Percentiles rank a stretch among this genome's conserved stretches.
Evolutionary conservation across 768 basidiomycete genomes (phyloP).

Genomic region (Sporobolomyces pararoseus): DNA sequence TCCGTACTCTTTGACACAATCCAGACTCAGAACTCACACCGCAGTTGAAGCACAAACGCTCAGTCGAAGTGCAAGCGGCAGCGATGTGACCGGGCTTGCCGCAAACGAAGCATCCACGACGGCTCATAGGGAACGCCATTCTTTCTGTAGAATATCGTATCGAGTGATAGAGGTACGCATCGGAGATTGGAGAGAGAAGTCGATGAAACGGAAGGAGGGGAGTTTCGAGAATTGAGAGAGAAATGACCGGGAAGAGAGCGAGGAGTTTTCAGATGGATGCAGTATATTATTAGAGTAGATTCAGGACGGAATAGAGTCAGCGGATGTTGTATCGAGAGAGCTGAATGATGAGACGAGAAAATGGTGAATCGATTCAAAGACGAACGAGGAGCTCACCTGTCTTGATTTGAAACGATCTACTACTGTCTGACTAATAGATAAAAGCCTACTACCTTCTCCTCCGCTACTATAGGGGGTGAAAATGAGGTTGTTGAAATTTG

Average conservation of each 20-base stretch:
- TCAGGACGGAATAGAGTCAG: not conserved
- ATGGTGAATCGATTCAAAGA: not conserved
- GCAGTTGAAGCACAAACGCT: conserved; percentile 42
- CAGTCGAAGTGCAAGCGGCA: conserved; percentile 28
- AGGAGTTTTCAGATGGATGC: not conserved
- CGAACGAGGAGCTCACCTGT: not conserved
- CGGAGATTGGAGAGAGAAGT: not conserved
- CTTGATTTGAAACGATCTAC: conserved; percentile 11
- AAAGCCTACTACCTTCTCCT: conserved; percentile 5
- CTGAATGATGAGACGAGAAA: not conserved
- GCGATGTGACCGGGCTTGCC: conserved; percentile 37
- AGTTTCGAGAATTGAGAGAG: not conserved
- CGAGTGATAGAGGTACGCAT: not conserved
- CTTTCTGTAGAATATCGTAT: conserved; percentile 1
- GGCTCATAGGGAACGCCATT: conserved; percentile 33
- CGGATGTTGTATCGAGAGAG: not conserved
- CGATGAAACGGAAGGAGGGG: not conserved
- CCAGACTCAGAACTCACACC: conserved; percentile 12
- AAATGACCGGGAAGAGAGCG: not conserved
- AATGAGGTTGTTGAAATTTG: not conserved
- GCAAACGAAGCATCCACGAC: conserved; percentile 36
- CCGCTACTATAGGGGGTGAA: not conserved
- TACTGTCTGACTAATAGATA: not conserved
- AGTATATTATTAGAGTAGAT: not conserved
- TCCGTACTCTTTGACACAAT: too few relatives aligned